phyloP scores from a whole-genome alignment of 192 early-diverging fungal species.

The Coemansia sp. region DNA sequence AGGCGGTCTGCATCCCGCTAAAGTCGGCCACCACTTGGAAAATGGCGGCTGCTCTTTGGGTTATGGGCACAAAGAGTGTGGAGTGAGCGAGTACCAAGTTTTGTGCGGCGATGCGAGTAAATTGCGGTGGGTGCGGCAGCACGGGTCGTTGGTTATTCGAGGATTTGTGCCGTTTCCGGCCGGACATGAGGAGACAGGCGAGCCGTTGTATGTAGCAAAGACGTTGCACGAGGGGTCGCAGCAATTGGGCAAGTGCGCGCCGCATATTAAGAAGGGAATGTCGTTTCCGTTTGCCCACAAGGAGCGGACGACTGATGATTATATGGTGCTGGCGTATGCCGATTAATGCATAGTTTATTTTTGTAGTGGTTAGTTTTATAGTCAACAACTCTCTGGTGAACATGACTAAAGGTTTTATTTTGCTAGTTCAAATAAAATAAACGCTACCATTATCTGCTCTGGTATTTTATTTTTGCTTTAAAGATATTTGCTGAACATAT shows the following conservation, averaged over 20 bases:
- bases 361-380: no score
- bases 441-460: no score
- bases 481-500: no score
- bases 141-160: slow-evolving; percentile 44
- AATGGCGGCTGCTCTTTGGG: slow-evolving; percentile 55
- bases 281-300: slow-evolving; percentile 52
- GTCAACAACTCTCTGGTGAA: no score
- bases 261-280: slow-evolving; percentile 56
- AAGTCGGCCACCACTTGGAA: slow-evolving; percentile 51
- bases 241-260: slow-evolving; percentile 56
- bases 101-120: slow-evolving; percentile 61
- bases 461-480: no score
- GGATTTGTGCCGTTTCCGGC: slow-evolving; percentile 40
- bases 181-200: slow-evolving; percentile 50
- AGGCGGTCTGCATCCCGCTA: slow-evolving; percentile 55
- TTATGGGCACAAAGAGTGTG: slow-evolving; percentile 59
- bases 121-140: slow-evolving; percentile 57
- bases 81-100: slow-evolving; percentile 57
- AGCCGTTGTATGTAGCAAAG: slow-evolving; percentile 56
- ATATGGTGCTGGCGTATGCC: slow-evolving; percentile 52
- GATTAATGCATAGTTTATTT: slow-evolving; percentile 6
- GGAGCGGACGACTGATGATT: slow-evolving; percentile 39
- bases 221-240: slow-evolving; percentile 48
- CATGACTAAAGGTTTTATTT: no score
- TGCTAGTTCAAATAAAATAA: no score